Percentiles rank a stretch among this genome's conserved stretches.
These are phyloP conservation scores for Neonectria neomacrospora DNA, from an alignment of 2,329 filamentous ascomycete genomes.

Conservation along the genomic window DNA sequence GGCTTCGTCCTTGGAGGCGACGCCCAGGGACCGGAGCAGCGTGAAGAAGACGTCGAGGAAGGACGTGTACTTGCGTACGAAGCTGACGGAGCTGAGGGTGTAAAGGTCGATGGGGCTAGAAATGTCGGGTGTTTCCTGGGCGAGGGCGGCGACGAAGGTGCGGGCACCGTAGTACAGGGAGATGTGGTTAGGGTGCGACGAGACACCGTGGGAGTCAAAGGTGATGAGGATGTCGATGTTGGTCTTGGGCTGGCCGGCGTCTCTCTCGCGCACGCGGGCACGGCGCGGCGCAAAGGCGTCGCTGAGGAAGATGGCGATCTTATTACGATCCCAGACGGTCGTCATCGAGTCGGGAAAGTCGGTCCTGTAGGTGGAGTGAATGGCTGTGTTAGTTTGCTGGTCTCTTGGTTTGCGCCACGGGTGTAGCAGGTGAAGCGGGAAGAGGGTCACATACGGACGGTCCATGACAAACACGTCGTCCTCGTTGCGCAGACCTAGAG, in stretches of 20 bases:
- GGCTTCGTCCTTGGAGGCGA: conserved; percentile 45
- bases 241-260: conserved; percentile 54
- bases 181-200: conserved; percentile 91
- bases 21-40: conserved; percentile 58
- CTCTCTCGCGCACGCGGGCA: conserved; percentile 48
- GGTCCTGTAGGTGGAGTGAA: conserved; percentile 40
- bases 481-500: conserved; percentile 77
- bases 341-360: conserved; percentile 94
- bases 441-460: conserved; percentile 66
- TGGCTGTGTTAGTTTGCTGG: conserved; percentile 18
- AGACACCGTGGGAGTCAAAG: conserved; percentile 86
- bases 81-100: conserved; percentile 77
- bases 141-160: conserved; percentile 75
- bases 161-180: conserved; percentile 86
- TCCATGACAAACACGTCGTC: conserved; percentile 90
- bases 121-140: conserved; percentile 72
- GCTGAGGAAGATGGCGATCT: conserved; percentile 76
- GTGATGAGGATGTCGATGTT: conserved; percentile 87
- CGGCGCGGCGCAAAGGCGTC: conserved; percentile 78
- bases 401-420: not conserved
- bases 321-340: conserved; percentile 75
- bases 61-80: conserved; percentile 83
- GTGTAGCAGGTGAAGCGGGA: not conserved
- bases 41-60: conserved; percentile 82
- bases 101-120: conserved; percentile 84